Percentiles rank a stretch among this genome's conserved stretches.
phyloP scores from a whole-genome alignment of 495 filamentous ascomycete species.

The Penicillium antarcticum region DNA sequence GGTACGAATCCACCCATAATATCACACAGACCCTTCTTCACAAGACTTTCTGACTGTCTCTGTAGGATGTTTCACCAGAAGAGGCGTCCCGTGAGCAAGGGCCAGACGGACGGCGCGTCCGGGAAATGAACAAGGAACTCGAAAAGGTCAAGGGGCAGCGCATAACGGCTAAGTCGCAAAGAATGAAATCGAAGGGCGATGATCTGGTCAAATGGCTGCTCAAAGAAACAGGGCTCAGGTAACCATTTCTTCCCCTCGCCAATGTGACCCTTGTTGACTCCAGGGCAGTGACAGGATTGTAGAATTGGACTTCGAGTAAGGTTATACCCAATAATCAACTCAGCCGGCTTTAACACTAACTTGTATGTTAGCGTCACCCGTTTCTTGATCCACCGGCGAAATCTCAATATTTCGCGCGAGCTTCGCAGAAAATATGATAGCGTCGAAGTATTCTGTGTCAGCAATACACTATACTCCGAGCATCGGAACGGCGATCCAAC shows the following conservation, averaged over 20 bases:
- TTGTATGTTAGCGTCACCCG: background rate
- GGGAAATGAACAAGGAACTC: slow-evolving; percentile 5
- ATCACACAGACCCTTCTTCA: background rate
- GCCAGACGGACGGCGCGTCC: background rate
- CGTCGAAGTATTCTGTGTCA: slow-evolving; percentile 29
- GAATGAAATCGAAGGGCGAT: too few relatives aligned
- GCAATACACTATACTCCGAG: slow-evolving; percentile 27
- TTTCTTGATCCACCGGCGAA: slow-evolving; percentile 8
- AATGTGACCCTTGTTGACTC: background rate
- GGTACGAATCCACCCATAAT: slow-evolving; percentile 6
- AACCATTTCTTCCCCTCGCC: background rate
- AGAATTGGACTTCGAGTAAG: slow-evolving; percentile 12
- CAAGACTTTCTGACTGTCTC: too few relatives aligned
- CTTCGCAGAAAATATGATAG: slow-evolving; percentile 1
- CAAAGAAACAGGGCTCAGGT: background rate
- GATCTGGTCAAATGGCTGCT: slow-evolving; percentile 1
- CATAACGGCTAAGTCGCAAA: too few relatives aligned
- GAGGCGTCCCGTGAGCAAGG: slow-evolving; percentile 12
- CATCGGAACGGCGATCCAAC: slow-evolving; percentile 3
- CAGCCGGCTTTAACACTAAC: background rate
- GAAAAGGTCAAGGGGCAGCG: background rate
- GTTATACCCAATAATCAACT: background rate
- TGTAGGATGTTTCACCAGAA: slow-evolving; percentile 15
- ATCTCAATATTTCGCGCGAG: background rate
- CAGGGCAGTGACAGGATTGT: slow-evolving; percentile 9